Conservation (phyloP, 139 green algal genomes). For the Coccomyxa sp. region DNA sequence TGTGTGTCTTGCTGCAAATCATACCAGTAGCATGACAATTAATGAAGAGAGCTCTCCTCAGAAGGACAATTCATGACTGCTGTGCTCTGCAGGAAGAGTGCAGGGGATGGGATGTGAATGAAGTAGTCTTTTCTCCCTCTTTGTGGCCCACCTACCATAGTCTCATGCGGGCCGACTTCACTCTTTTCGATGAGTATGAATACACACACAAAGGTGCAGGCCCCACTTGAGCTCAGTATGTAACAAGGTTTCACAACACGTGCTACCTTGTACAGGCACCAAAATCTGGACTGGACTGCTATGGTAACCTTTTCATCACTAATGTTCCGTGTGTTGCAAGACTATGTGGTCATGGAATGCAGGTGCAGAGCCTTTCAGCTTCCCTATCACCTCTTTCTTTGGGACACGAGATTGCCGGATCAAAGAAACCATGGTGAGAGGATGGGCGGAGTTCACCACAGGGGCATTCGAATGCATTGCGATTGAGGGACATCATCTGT, state of each 20-base stretch:
- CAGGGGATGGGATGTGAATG: slow-evolving; percentile 72
- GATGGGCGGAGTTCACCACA: slow-evolving; percentile 44
- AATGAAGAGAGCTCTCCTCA: too few relatives aligned
- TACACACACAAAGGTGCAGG: slow-evolving; percentile 24
- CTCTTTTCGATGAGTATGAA: slow-evolving; percentile 74
- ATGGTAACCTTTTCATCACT: background rate
- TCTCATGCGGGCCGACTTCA: slow-evolving; percentile 76
- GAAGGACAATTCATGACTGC: too few relatives aligned
- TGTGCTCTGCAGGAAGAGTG: slow-evolving; percentile 65
- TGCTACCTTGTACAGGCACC: background rate
- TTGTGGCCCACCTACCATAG: slow-evolving; percentile 63
- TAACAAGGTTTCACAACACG: background rate
- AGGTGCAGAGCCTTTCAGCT: slow-evolving; percentile 29
- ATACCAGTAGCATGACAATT: too few relatives aligned
- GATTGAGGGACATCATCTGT: slow-evolving; percentile 72
- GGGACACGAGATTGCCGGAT: slow-evolving; percentile 51
- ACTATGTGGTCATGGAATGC: background rate
- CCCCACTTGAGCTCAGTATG: background rate
- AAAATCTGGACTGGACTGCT: background rate
- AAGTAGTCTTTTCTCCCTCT: slow-evolving; percentile 58
- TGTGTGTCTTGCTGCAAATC: too few relatives aligned
- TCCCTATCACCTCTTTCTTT: slow-evolving; percentile 53
- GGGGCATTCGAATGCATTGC: slow-evolving; percentile 29
- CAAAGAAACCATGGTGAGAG: slow-evolving; percentile 43
- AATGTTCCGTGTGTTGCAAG: background rate